Conservation (phyloP, 768 basidiomycete genomes). For the Serendipita sp. region DNA sequence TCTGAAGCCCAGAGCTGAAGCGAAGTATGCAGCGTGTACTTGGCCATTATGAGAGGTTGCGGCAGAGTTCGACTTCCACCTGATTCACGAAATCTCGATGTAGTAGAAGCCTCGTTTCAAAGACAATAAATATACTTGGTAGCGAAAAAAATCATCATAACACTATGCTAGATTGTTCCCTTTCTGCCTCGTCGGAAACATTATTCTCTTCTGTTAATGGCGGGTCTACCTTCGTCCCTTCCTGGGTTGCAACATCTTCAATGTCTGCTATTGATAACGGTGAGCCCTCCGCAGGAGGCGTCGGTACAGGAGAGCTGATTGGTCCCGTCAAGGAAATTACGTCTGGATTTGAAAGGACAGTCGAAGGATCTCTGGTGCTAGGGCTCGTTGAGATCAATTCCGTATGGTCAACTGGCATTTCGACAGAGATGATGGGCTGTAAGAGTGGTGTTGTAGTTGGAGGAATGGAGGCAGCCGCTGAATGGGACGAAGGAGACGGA, state of each 20-base stretch:
- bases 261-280: neutral
- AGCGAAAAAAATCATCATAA: too few species aligned
- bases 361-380: neutral
- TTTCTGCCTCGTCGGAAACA: too few species aligned
- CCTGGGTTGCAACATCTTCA: neutral
- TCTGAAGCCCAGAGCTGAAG: slow-evolving; percentile 1
- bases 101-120: neutral
- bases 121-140: too few species aligned
- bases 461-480: neutral
- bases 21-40: neutral
- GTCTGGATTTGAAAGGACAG: neutral
- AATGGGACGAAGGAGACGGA: neutral
- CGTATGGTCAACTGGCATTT: neutral
- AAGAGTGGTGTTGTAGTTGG: neutral
- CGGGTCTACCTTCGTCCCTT: neutral
- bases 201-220: neutral
- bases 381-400: neutral
- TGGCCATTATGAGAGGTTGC: neutral
- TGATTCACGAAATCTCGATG: neutral
- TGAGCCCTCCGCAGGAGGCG: neutral
- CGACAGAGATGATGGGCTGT: too few species aligned
- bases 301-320: neutral
- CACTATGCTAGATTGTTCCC: too few species aligned
- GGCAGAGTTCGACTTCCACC: neutral
- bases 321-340: neutral